Evolutionary conservation across 805 yeast genomes (phyloP).

Genomic region (Spathaspora passalidarum): DNA sequence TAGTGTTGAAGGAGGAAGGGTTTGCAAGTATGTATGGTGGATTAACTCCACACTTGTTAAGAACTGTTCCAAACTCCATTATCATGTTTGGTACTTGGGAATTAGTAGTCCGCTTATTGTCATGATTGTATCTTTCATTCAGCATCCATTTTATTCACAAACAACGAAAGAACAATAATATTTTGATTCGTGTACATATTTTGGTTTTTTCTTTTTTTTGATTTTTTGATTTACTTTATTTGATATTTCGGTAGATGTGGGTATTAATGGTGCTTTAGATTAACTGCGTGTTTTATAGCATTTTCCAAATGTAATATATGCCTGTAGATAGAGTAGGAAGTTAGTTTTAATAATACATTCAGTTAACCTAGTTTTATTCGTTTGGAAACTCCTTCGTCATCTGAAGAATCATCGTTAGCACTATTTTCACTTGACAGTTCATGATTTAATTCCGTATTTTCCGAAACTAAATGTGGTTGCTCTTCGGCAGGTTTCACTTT

Average conservation of each 20-base stretch:
- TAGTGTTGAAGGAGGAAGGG: constrained; percentile 91
- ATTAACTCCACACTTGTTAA: constrained; percentile 89
- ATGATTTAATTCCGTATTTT: not conserved
- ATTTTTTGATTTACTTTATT: not conserved
- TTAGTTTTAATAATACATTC: not conserved
- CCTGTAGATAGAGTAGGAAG: not conserved
- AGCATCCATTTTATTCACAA: not conserved
- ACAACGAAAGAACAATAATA: not conserved
- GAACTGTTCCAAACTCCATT: constrained; percentile 97
- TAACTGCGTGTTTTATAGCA: not conserved
- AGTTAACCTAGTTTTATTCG: not conserved
- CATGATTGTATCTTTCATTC: constrained; percentile 1
- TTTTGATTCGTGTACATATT: constrained; percentile 2
- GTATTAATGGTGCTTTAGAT: not conserved
- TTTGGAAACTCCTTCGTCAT: not conserved
- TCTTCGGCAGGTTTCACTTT: not conserved
- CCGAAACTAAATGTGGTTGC: not conserved
- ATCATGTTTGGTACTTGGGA: constrained; percentile 99
- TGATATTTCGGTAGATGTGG: not conserved
- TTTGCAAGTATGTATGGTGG: constrained; percentile 94
- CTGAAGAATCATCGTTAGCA: constrained; percentile 5
- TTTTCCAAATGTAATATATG: not conserved
- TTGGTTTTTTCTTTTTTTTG: not conserved
- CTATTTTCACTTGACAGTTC: constrained; percentile 4
- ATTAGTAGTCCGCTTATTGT: constrained; percentile 44